Evolutionary conservation across 1,139 yeast genomes (phyloP), one percentile per base, ranked within the genome.

Genomic region (Kodamaea arcana): DNA sequence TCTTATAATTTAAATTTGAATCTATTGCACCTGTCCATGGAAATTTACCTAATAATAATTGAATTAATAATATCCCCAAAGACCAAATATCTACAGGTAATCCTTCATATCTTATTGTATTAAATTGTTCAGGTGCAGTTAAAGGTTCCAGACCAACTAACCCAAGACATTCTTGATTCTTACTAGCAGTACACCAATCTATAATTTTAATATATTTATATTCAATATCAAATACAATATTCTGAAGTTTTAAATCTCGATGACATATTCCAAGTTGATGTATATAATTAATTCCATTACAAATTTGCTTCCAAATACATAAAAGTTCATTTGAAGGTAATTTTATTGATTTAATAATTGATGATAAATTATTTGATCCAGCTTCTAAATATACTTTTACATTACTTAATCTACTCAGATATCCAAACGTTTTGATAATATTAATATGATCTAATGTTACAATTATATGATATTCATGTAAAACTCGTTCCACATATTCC

Each of bases 21-120:
- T 41, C 39, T 21, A 48, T 47, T 8, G 74, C 72, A 28, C 46
- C 40, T 40, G 52, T 52, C 75, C 75, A 69, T 4, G 72, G 72
- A 31, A 50, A 56, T 20, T 35, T 44, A 16, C 45, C 41, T 16
- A 48, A 45, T 12, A 29, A 20, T 3, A 58, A 13, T 41, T 58
- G 65, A 38, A 58, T 62, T 2, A 70, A 46, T 3, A 73, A 52
- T 2, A 73, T 57, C 0, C 74, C 80, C 26, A 72, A 40, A 0
- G 78, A 65, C 81, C 81, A 75, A 9, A 71, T 48, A 43, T 75
- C 80, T 5, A 62, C 59, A 23, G 51, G 51, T 31, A 47, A 52
- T 0, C 77, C 75, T 36, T 65, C 58, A 45, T 75, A 75, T 11
- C 45, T 47, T 9, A 74, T 44, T 11, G 35, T 36, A 12, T 49